Evolutionary conservation across 352 stramenopile species (phyloP).

Genomic region (Pythium periplocum): DNA sequence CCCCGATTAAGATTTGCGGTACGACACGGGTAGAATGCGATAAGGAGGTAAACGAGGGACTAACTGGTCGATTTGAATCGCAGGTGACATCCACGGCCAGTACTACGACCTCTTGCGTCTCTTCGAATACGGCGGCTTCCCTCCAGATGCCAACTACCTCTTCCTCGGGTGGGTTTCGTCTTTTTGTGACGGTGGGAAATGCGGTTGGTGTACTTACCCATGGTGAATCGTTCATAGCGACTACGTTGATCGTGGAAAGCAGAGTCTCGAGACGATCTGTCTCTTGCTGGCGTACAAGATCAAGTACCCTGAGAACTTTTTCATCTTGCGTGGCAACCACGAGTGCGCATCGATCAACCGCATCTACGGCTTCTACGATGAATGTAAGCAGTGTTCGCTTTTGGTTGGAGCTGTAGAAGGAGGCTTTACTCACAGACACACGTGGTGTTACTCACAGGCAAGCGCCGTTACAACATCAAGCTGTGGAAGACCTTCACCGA

Average conservation of each 20-base stretch:
- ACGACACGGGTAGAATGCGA: background rate
- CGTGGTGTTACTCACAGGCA: background rate
- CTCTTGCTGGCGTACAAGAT: constrained; percentile 36
- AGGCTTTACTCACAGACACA: too few species aligned
- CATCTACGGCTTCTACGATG: constrained; percentile 77
- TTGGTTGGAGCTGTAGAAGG: too few species aligned
- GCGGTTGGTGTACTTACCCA: background rate
- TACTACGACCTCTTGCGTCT: constrained; percentile 98
- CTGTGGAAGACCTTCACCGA: constrained; percentile 7
- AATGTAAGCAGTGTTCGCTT: constrained; percentile 1
- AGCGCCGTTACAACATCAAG: constrained; percentile 5
- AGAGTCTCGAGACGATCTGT: constrained; percentile 31
- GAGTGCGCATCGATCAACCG: constrained; percentile 94
- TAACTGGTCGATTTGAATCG: constrained; percentile 17
- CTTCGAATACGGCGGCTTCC: constrained; percentile 90
- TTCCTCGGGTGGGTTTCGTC: constrained; percentile 41
- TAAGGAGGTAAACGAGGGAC: background rate
- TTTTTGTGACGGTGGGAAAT: constrained; percentile 16
- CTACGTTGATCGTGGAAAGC: constrained; percentile 48
- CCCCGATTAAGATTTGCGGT: constrained; percentile 92
- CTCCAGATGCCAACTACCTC: constrained; percentile 73
- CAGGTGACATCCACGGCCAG: constrained; percentile 96
- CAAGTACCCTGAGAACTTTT: constrained; percentile 36
- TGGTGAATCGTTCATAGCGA: constrained; percentile 13
- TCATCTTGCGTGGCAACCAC: constrained; percentile 74